These are phyloP conservation scores for Streptanthus diversifolius DNA, from an alignment of 345 rosid species.

Conservation along the genomic window DNA sequence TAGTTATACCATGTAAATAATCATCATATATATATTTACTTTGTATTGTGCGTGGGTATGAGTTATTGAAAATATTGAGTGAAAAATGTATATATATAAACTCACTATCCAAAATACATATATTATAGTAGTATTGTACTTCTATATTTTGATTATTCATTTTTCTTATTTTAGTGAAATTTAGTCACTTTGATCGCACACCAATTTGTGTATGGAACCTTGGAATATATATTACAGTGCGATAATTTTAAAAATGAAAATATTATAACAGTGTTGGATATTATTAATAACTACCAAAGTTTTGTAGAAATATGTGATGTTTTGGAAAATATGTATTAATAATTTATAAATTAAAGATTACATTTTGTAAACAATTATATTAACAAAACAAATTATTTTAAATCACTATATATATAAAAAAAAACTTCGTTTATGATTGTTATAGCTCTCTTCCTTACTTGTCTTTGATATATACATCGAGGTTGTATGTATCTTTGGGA, in stretches of 20 bases:
- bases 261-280: background rate
- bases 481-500: background rate
- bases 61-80: background rate
- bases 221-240: background rate
- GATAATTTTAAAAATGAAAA: background rate
- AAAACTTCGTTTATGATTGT: too few relatives aligned
- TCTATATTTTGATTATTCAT: background rate
- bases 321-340: background rate
- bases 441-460: background rate
- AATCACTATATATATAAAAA: background rate
- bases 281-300: background rate
- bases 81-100: background rate
- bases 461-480: background rate
- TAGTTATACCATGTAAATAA: background rate
- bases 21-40: background rate
- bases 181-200: background rate
- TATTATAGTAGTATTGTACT: too few relatives aligned
- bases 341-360: background rate
- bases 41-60: background rate
- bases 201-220: background rate
- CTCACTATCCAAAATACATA: too few relatives aligned
- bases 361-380: background rate
- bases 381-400: background rate
- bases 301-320: background rate
- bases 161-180: background rate